phyloP scores from a whole-genome alignment of 2,329 filamentous ascomycete species.

The Neospermospora avenae region DNA sequence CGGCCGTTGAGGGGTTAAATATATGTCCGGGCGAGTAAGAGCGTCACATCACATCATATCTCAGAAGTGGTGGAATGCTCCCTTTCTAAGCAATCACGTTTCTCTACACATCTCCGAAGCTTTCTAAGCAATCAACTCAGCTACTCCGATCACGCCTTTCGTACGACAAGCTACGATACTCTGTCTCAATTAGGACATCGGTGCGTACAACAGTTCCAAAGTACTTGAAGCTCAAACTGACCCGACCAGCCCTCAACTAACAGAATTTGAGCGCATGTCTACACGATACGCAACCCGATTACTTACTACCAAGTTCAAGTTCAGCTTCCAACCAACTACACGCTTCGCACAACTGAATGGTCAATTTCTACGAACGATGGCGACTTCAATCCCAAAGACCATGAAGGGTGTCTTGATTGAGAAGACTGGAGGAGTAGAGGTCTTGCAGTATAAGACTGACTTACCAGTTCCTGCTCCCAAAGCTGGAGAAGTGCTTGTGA shows the following conservation, averaged over 20 bases:
- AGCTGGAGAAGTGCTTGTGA: conserved; percentile 73
- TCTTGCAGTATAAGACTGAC: conserved; percentile 67
- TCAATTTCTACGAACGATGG: conserved; percentile 18
- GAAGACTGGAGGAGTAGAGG: conserved; percentile 68
- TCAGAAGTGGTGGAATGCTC: not conserved
- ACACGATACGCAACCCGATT: conserved; percentile 11
- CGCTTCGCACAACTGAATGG: conserved; percentile 13
- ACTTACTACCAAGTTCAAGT: not conserved
- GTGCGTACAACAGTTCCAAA: not conserved
- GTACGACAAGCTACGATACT: not conserved
- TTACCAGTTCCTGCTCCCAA: conserved; percentile 65
- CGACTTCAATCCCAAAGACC: conserved; percentile 23
- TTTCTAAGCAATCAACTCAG: not conserved
- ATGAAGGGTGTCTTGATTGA: conserved; percentile 68
- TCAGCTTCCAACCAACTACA: conserved; percentile 3
- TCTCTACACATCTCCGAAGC: not conserved
- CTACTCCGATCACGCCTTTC: not conserved
- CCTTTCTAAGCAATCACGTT: not conserved
- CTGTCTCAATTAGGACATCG: not conserved
- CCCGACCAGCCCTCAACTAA: not conserved
- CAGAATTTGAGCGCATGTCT: conserved; percentile 5
- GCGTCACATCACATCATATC: not conserved
- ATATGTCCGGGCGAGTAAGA: not conserved
- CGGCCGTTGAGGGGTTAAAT: not conserved
- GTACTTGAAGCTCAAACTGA: not conserved